These are phyloP conservation scores for Neoboletus magnificus DNA, from an alignment of 768 basidiomycete genomes.

Conservation along the genomic window DNA sequence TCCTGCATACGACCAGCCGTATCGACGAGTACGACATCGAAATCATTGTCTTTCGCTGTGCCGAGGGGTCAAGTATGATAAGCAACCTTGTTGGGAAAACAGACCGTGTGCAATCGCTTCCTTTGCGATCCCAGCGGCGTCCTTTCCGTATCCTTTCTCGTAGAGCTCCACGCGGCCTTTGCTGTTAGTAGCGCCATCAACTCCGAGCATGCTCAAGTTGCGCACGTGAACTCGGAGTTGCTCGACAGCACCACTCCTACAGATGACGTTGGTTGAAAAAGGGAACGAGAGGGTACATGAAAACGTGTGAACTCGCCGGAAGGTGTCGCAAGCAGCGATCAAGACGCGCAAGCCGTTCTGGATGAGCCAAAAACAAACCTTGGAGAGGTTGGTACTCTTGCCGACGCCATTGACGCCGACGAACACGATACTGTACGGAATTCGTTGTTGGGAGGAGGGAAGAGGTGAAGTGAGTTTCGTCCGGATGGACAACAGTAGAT, in stretches of 20 bases:
- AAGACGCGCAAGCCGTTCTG: slow-evolving; percentile 92
- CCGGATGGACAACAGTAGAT: slow-evolving; percentile 88
- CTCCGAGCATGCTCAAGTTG: slow-evolving; percentile 82
- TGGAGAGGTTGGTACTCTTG: slow-evolving; percentile 96
- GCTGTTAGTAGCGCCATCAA: slow-evolving; percentile 64
- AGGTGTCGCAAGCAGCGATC: slow-evolving; percentile 98
- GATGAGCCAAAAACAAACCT: slow-evolving; percentile 98
- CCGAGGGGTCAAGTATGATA: slow-evolving; percentile 1
- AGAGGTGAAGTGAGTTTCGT: slow-evolving; percentile 77
- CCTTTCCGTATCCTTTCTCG: slow-evolving; percentile 97
- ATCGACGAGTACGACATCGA: slow-evolving; percentile 96
- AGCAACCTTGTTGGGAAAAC: slow-evolving; percentile 14
- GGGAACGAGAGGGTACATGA: background rate
- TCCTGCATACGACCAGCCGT: slow-evolving; percentile 99
- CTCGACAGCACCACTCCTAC: slow-evolving; percentile 93
- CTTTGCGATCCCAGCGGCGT: slow-evolving; percentile 96
- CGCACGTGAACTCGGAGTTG: slow-evolving; percentile 95
- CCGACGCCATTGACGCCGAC: slow-evolving; percentile 99
- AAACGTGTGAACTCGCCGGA: slow-evolving; percentile 51
- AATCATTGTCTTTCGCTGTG: slow-evolving; percentile 80
- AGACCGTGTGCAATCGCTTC: slow-evolving; percentile 90
- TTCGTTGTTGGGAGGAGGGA: slow-evolving; percentile 69
- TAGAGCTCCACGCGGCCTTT: slow-evolving; percentile 87
- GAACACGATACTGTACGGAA: slow-evolving; percentile 92
- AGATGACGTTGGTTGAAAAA: slow-evolving; percentile 1